Percentiles rank a stretch among this genome's conserved stretches.
Conservation (phyloP, 306 rosid species). For the Begonia masoniana region DNA sequence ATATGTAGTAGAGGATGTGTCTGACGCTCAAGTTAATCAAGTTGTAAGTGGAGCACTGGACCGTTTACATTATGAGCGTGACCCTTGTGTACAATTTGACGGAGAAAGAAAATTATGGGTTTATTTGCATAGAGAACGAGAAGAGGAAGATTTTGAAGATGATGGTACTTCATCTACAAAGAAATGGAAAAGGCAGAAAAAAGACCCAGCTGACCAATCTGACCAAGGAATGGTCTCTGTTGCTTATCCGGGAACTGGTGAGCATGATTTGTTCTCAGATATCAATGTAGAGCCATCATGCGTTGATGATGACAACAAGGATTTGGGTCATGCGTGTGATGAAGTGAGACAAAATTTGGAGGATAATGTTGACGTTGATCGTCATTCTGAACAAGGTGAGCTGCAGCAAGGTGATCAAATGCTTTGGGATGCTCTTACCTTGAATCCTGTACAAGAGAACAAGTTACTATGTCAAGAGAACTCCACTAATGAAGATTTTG, state of each 20-base stretch:
- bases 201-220: conserved; percentile 66
- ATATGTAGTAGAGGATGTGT: conserved; percentile 91
- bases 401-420: conserved; percentile 32
- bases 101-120: conserved; percentile 98
- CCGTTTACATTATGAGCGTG: conserved; percentile 98
- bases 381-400: conserved; percentile 45
- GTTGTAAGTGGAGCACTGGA: conserved; percentile 99
- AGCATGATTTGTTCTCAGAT: conserved; percentile 79
- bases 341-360: conserved; percentile 43
- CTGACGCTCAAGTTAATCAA: conserved; percentile 91
- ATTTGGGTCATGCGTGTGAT: conserved; percentile 14
- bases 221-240: conserved; percentile 76
- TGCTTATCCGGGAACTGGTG: conserved; percentile 52
- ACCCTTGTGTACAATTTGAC: conserved; percentile 96
- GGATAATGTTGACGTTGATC: conserved; percentile 33
- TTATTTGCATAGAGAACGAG: conserved; percentile 95
- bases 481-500: conserved; percentile 85
- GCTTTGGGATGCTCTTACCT: conserved; percentile 52
- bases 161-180: conserved; percentile 99
- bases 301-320: conserved; percentile 49
- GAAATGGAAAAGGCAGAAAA: conserved; percentile 99
- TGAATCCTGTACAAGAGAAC: conserved; percentile 36
- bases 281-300: conserved; percentile 71
- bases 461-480: conserved; percentile 82
- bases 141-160: conserved; percentile 98